phyloP scores from a whole-genome alignment of 2,329 filamentous ascomycete species.

The Delphinella strobiligena region DNA sequence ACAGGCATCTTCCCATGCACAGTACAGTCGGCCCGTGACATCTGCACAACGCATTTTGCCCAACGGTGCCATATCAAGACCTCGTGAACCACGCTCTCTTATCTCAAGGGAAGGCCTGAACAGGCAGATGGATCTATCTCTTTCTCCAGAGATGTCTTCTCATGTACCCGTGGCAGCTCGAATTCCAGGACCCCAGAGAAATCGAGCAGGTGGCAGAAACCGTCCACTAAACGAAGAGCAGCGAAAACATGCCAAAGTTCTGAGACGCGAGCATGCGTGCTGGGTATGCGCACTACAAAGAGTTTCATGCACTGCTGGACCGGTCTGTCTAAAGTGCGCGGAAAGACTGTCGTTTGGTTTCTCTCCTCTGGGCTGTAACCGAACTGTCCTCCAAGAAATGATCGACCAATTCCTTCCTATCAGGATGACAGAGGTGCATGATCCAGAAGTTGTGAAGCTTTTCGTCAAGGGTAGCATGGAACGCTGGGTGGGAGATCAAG shows the following conservation, averaged over 20 bases:
- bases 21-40: no score
- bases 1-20: no score
- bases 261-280: conserved; percentile 35
- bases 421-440: conserved; percentile 6
- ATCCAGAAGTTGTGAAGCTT: conserved; percentile 15
- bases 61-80: no score
- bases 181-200: neutral
- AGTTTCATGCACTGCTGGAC: conserved; percentile 19
- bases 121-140: no score
- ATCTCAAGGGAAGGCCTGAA: no score
- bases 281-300: conserved; percentile 38
- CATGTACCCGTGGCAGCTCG: neutral
- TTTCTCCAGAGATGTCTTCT: neutral
- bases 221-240: conserved; percentile 22
- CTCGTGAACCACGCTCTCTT: no score
- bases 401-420: conserved; percentile 31
- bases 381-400: conserved; percentile 34
- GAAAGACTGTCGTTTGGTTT: conserved; percentile 24
- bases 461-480: conserved; percentile 30
- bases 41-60: no score
- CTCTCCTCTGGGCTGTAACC: conserved; percentile 30
- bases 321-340: conserved; percentile 17
- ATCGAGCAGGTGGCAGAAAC: neutral
- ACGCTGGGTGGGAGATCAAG: conserved; percentile 13
- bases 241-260: conserved; percentile 29